Conservation (phyloP, 2,329 filamentous ascomycete species). For the Plectosphaerella cucumerina region DNA sequence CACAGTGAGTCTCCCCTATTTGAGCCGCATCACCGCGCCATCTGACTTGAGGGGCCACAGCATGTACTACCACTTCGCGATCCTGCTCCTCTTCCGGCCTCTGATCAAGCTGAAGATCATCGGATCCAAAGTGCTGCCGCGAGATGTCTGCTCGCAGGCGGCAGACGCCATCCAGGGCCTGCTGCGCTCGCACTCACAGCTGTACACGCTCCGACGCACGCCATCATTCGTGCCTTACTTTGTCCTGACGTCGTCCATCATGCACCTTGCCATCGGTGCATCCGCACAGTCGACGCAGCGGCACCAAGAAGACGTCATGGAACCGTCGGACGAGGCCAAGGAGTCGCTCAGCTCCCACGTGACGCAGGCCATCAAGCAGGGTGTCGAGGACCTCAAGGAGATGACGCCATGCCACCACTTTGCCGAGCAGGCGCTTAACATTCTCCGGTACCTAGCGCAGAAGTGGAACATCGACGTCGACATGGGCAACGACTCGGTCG, state of each 20-base stretch:
- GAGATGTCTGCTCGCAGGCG: conserved; percentile 61
- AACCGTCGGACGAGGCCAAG: conserved; percentile 16
- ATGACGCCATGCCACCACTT: conserved; percentile 60
- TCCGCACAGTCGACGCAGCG: conserved; percentile 16
- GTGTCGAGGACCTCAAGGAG: conserved; percentile 53
- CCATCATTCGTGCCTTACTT: conserved; percentile 60
- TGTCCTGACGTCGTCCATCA: conserved; percentile 56
- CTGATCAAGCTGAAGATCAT: conserved; percentile 63
- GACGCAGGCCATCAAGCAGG: conserved; percentile 43
- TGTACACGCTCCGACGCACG: conserved; percentile 55
- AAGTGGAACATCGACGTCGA: conserved; percentile 56
- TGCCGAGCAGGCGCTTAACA: conserved; percentile 56
- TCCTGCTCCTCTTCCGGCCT: conserved; percentile 70
- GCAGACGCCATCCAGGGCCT: conserved; percentile 56
- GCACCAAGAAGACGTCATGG: neutral
- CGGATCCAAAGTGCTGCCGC: conserved; percentile 58
- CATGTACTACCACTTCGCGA: conserved; percentile 68
- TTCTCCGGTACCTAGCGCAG: conserved; percentile 51
- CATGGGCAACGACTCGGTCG: conserved; percentile 21
- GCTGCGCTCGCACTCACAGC: conserved; percentile 50
- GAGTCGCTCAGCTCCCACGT: conserved; percentile 34
- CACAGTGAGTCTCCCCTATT: conserved; percentile 55
- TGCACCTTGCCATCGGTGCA: conserved; percentile 53
- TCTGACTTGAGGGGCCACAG: conserved; percentile 26
- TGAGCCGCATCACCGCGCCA: neutral